Base-by-base conservation (phyloP, 768 basidiomycete genomes). In the Dictyophora rubrovolvata region DNA sequence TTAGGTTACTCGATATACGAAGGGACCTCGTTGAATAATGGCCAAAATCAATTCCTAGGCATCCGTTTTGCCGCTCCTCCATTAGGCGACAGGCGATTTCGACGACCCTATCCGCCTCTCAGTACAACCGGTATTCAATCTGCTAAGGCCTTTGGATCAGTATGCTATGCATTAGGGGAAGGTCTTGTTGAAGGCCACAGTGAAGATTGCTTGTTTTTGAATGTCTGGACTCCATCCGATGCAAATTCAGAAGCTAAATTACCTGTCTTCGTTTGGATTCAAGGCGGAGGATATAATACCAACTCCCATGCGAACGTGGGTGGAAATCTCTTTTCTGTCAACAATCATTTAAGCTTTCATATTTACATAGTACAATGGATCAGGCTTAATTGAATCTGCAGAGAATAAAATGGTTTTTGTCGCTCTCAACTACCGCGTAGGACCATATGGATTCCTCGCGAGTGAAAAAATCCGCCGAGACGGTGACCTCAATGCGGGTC, bases 31-130 rank as follows among this genome's bases (percentile, higher is more conserved):
- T 48, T 50, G 23, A 36, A 28, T 16, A 59, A 59, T 37, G 57
- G 57, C 20, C 57, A 59, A 47, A 59, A 59, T n/a, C 57, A 59
- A 33, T 59, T 59, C 18, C 49, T 59, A 21, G 80, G 76, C 12
- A 80, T 84, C 48, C 81, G 79, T 1, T 84, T 71, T 57, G 80
- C 78, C 37, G 74, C 81, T 58, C 76, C 80, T 9, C 81, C 82
- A 10, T 56, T 81, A 28, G 79, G 79, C 1, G 61, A 72, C 35
- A 62, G 79, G 22, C 74, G 81, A 37, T 72, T 82, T 54, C 64
- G 77, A 36, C 71, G 71, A 14, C 75, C 77, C 0, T 64, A 63
- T 18, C 60, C 50, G 20, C 57, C 57, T 8, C 2, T 22, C 17
- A 52, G 51, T 35, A 59, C 18, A 9, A 10, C 18, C 11, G 33